phyloP scores from a whole-genome alignment of 2,329 filamentous ascomycete species.

The Bipolaris cookei region DNA sequence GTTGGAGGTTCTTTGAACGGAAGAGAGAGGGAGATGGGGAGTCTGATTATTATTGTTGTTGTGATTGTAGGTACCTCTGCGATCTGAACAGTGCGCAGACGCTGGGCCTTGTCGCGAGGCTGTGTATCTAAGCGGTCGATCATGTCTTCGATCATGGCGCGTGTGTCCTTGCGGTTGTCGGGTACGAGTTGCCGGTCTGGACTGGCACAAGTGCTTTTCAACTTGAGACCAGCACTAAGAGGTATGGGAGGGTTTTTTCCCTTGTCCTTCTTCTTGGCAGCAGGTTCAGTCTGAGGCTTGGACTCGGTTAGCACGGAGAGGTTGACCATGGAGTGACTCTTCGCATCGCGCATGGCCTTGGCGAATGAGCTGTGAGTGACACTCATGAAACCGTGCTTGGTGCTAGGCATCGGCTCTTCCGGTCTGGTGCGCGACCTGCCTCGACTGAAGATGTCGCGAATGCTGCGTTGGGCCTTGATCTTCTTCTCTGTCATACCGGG shows the following conservation, averaged over 20 bases:
- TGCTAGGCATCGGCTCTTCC: slow-evolving; percentile 6
- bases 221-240: not conserved
- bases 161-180: not conserved
- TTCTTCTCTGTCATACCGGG: slow-evolving; percentile 2
- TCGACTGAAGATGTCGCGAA: slow-evolving; percentile 35
- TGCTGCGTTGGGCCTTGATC: slow-evolving; percentile 32
- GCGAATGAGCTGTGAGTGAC: slow-evolving; percentile 25
- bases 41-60: no score
- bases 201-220: not conserved
- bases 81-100: slow-evolving; percentile 29
- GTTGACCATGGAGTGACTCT: slow-evolving; percentile 25
- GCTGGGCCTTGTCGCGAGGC: slow-evolving; percentile 17
- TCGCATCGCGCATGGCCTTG: slow-evolving; percentile 28
- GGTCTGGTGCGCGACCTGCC: slow-evolving; percentile 9
- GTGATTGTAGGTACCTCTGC: slow-evolving; percentile 27
- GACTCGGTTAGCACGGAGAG: slow-evolving; percentile 7
- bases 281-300: slow-evolving; percentile 1
- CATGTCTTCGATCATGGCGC: slow-evolving; percentile 22
- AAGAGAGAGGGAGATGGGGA: not conserved
- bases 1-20: slow-evolving; percentile 10
- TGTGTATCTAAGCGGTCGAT: slow-evolving; percentile 18
- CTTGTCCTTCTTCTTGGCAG: not conserved
- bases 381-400: slow-evolving; percentile 25
- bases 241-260: not conserved
- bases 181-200: not conserved